Evolutionary conservation across 192 early-diverging fungal species (phyloP), one percentile per base, ranked within the genome.

Genomic region (Paraglomus occultum): DNA sequence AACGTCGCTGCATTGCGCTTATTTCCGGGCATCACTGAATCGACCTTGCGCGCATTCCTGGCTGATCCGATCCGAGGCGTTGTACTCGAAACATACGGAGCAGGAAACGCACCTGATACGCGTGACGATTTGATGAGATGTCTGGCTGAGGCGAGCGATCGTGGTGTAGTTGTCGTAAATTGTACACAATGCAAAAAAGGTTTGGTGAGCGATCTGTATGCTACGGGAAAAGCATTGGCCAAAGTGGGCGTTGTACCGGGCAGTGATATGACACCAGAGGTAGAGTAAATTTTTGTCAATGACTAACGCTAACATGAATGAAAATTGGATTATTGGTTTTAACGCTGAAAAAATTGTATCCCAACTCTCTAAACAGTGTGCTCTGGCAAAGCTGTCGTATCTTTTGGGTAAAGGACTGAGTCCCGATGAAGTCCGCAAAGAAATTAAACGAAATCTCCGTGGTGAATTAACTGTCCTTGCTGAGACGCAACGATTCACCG

Each of bases 141-240:
- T 2, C 78, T 99, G 6, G 79, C 85, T 43, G 91, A 94, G 49
- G 97, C 95, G 8, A 89, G 89, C 76, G 91, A 90, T 54, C 88
- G 94, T 17, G 97, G 97, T 9, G 92, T 98, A 6, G 91, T 98
- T 10, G 94, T 99, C 73, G 94, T 99, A 62, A 99, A 98, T 72
- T 95, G 94, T 58, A 92, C 96, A 10, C 96, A 95, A 78, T 94
- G 91, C 68, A 88, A 86, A 71, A 84, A 85, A 6, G 96, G 94
- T 6, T 77, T 92, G 38, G 96, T 99, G 2, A 94, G 93, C 0
- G 95, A 95, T 73, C 64, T 87, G 2, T 99, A 99, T 68, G 93
- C 91, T 8, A 95, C 95, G 0, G 94, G 94, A 8, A 92, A 92
- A 46, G 92, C 90, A 1, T 73, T 99, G 12, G 74, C 88, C n/a